A percentile compares a stretch with the other conserved stretches of the same genome.
Conservation (phyloP, 2,329 filamentous ascomycete species). For the Knoxdaviesia capensis region DNA sequence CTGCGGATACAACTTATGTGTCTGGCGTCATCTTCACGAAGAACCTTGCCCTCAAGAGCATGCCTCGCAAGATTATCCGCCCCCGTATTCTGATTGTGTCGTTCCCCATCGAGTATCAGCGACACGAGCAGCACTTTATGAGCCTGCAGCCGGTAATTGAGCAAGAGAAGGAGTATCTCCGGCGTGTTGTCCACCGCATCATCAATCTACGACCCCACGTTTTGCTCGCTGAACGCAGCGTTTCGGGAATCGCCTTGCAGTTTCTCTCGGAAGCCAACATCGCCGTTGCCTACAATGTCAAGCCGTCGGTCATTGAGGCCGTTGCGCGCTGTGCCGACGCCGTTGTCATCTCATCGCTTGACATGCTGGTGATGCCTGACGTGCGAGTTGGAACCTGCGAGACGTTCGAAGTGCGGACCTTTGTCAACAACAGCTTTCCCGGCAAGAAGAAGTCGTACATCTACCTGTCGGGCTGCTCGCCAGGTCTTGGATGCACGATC, state of each 20-base stretch:
- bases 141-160: conserved; percentile 91
- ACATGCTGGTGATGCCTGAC: conserved; percentile 60
- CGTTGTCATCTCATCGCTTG: conserved; percentile 81
- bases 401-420: conserved; percentile 90
- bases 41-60: conserved; percentile 88
- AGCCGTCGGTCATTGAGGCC: conserved; percentile 84
- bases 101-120: conserved; percentile 88
- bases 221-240: conserved; percentile 78
- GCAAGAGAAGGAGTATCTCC: conserved; percentile 84
- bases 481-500: conserved; percentile 86
- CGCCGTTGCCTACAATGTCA: conserved; percentile 90
- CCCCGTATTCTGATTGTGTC: conserved; percentile 84
- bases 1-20: conserved; percentile 86
- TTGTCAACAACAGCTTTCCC: conserved; percentile 54
- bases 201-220: conserved; percentile 68
- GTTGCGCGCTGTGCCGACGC: conserved; percentile 85
- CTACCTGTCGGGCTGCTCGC: conserved; percentile 76
- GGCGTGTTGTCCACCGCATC: conserved; percentile 82
- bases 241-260: conserved; percentile 77
- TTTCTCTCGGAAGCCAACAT: conserved; percentile 78
- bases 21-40: conserved; percentile 96
- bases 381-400: conserved; percentile 62
- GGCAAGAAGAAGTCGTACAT: conserved; percentile 86
- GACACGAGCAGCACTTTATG: conserved; percentile 76
- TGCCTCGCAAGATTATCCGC: conserved; percentile 68